Evolutionary conservation across 805 yeast species (phyloP).

Genomic region (Sugiyamaella lignohabitans): DNA sequence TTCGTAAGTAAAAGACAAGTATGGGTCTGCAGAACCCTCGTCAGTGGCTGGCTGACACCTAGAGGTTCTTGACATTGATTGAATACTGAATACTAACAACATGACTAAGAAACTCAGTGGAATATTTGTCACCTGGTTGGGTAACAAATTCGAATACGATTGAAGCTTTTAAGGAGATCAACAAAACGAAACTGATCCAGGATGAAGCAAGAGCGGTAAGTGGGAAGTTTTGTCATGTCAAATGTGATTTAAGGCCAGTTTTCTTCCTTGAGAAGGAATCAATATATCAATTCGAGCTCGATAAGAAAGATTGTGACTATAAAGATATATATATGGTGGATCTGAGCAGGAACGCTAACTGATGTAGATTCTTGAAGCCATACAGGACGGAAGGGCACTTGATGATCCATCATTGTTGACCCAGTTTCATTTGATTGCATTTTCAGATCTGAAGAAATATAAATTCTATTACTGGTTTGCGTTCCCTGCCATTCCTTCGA

Average conservation of each 20-base stretch:
- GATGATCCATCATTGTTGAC: slow-evolving; percentile 38
- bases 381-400: slow-evolving; percentile 33
- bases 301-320: too few relatives aligned
- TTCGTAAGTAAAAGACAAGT: slow-evolving; percentile 9
- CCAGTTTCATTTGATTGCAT: slow-evolving; percentile 52
- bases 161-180: slow-evolving; percentile 69
- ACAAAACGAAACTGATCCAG: slow-evolving; percentile 55
- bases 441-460: slow-evolving; percentile 85
- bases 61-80: too few relatives aligned
- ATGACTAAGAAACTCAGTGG: slow-evolving; percentile 4
- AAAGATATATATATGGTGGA: too few relatives aligned
- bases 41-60: background rate
- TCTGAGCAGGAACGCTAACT: too few relatives aligned
- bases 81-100: background rate
- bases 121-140: slow-evolving; percentile 36
- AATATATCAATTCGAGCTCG: too few relatives aligned
- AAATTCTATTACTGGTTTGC: slow-evolving; percentile 87
- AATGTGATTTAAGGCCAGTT: too few relatives aligned
- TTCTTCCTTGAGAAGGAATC: too few relatives aligned
- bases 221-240: too few relatives aligned
- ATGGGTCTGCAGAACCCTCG: too few relatives aligned
- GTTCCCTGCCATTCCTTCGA: slow-evolving; percentile 51
- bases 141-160: slow-evolving; percentile 68
- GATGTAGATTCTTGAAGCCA: slow-evolving; percentile 27
- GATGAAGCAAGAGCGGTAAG: slow-evolving; percentile 11